Conservation (phyloP, 257 asterid species). For the Solanum stenotomum region DNA sequence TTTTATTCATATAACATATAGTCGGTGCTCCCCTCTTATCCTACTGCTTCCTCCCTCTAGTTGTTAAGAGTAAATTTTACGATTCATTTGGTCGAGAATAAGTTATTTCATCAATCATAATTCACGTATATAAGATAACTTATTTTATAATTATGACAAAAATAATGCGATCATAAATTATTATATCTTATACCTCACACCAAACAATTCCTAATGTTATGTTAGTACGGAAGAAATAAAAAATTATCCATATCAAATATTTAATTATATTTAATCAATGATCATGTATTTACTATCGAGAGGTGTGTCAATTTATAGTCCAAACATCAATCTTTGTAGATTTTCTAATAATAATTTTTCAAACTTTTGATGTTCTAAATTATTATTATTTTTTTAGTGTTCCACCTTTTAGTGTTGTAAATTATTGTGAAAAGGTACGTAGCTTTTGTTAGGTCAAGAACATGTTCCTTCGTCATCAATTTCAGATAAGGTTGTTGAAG, state of each 20-base stretch:
- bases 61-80: not conserved
- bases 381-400: not conserved
- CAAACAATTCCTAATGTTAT: not conserved
- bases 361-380: not conserved
- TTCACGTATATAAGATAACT: too few species aligned
- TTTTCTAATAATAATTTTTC: not conserved
- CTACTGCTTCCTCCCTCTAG: not conserved
- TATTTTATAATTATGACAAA: too few species aligned
- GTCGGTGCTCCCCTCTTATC: not conserved
- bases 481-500: not conserved
- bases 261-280: not conserved
- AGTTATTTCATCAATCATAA: too few species aligned
- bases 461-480: not conserved
- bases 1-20: too few species aligned
- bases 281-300: not conserved
- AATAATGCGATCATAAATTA: too few species aligned
- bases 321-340: not conserved
- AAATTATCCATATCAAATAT: not conserved
- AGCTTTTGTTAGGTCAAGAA: not conserved
- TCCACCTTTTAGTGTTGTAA: not conserved
- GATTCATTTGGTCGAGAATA: accelerated
- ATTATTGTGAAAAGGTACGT: not conserved
- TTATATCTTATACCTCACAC: too few species aligned
- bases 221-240: not conserved
- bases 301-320: not conserved